Base-by-base conservation (phyloP, 106 monocot species). In the Alisma plantagoaquatica region DNA sequence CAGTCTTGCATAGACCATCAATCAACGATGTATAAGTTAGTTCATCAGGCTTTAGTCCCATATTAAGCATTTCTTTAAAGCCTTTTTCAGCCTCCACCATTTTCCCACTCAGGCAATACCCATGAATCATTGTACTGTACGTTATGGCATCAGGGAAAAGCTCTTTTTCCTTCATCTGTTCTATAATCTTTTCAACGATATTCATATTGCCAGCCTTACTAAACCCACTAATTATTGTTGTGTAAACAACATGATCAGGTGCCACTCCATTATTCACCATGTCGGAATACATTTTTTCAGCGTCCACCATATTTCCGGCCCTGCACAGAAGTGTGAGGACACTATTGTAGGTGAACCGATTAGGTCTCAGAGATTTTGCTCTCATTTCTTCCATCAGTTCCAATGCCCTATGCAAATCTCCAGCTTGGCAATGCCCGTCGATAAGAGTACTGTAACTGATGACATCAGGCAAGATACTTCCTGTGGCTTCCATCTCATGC, bases 401-500 rank as follows among this genome's bases (percentile, higher is more conserved):
- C 46, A 60, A 23, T 2, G 98, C 82, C 17, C 51, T 57, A 29
- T 63, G 48, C 20, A 82, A 65, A 18, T 90, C 66, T 30, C 79
- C 85, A 16, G 54, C 29, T 22, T 21, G 20, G 41, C 90, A 86
- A 24, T 85, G 82, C 18, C 85, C 84, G 41, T 98, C 43, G 2
- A 98, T 70, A 8, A 98, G 47, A 4, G 82, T 82, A 66, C 98
- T 90, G 28, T 76, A 98, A 44, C 65, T 90, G 9, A 98, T 64
- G 27, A 82, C 66, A 52, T 98, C 98, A 0, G 91, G 75, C 2
- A 12, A 26, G 47, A 56, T 31, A 21, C 46, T 22, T 11, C 27
- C 31, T 23, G 63, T 58, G 2, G 19, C 20, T 23, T 72, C 73
- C 80, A 96, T 96, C 23, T 67, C 44, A 16, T 38, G 33, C 17